A percentile compares a stretch with the other conserved stretches of the same genome.
Conservation (phyloP, 192 early-diverging fungal genomes). For the Spinellus fusiger region DNA sequence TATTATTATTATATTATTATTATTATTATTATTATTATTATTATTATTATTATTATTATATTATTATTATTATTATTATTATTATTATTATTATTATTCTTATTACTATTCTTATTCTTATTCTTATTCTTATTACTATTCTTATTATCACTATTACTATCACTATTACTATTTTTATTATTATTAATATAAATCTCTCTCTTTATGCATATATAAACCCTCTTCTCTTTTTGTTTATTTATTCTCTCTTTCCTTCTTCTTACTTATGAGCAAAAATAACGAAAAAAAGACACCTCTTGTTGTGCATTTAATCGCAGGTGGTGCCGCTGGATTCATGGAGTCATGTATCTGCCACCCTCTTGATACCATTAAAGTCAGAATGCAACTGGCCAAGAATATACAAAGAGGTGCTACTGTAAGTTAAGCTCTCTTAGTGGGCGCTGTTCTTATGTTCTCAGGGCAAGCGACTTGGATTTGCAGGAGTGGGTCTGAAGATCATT, state of each 20-base stretch:
- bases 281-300: conserved; percentile 27
- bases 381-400: conserved; percentile 80
- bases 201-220: too few species aligned
- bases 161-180: too few species aligned
- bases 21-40: too few species aligned
- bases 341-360: conserved; percentile 88
- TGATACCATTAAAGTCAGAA: conserved; percentile 97
- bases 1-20: too few species aligned
- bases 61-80: too few species aligned
- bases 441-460: conserved; percentile 25
- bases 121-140: too few species aligned
- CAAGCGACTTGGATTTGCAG: conserved; percentile 59
- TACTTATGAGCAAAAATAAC: conserved; percentile 21
- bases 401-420: conserved; percentile 48
- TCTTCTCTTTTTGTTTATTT: background rate
- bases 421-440: background rate
- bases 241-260: background rate
- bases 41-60: too few species aligned
- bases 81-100: too few species aligned
- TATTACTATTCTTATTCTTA: too few species aligned
- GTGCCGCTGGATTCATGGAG: conserved; percentile 87
- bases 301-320: conserved; percentile 83
- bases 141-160: too few species aligned
- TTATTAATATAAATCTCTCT: background rate
- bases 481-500: conserved; percentile 80